Base-by-base conservation (phyloP, 805 yeast genomes). In the Ogataea ganodermae region DNA sequence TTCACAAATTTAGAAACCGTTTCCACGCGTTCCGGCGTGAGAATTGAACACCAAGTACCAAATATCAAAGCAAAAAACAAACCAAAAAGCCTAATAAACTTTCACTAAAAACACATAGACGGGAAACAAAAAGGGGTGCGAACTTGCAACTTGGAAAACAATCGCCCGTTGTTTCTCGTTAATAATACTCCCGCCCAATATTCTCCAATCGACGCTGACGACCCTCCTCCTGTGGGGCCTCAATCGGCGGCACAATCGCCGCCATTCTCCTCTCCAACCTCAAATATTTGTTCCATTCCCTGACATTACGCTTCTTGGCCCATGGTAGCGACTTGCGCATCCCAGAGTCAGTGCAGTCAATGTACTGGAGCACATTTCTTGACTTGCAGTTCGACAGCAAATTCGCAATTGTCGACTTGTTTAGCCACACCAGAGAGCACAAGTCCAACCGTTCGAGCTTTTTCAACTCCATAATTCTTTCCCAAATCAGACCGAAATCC, bases 271-370 rank as follows among this genome's bases (percentile, higher is more conserved):
- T 38, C 24, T 48, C 54, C 14, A 32, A 27, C 23, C 45, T 50
- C 24, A 59, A 51, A 45, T 45, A 60, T n/a, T 44, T 41, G 30
- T 53, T 49, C 68, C 68, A 64, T 14, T 63, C 64, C 16, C 37
- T 42, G 1, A 47, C 35, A 4, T 46, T 44, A 13, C 57, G 46
- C n/a, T 63, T 36, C 13, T 45, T 40, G 7, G 66, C 81, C 83
- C 83, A 79, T 16, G 61, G 69, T n/a, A 74, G 62, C 26, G 67
- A 64, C 48, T 71, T 70, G 28, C 65, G 63, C 81, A 78, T 76
- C 0, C 84, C 84, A 1, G 80, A 71, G 46, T 75, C 69, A 2
- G 69, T 58, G 35, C 79, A 67, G 53, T 79, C 75, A 9, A 79
- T 48, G 18, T 43, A 50, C n/a, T 46, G 24, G 14, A 66, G 49